Evolutionary conservation across 2,329 filamentous ascomycete species (phyloP).

Genomic region (Monosporascus sp.): DNA sequence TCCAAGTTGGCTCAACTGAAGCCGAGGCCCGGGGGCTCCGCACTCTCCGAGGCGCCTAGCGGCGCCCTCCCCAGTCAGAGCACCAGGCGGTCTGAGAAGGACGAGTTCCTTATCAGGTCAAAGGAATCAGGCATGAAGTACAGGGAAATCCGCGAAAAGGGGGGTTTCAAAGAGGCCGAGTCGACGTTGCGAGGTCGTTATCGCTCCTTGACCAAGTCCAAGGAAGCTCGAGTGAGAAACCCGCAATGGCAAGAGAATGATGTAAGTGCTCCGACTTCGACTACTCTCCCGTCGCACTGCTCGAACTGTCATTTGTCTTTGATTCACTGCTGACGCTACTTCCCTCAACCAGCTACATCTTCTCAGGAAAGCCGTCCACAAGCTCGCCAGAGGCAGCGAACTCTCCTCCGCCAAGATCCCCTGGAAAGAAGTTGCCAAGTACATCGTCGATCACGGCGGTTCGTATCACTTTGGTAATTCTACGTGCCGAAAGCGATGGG

Average conservation of each 20-base stretch:
- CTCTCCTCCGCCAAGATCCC: conserved; percentile 34
- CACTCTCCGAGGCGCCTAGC: not conserved
- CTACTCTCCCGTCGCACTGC: conserved; percentile 1
- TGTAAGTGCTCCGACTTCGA: conserved; percentile 42
- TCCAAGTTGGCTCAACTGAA: conserved; percentile 4
- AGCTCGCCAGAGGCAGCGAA: conserved; percentile 26
- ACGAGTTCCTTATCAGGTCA: conserved; percentile 47
- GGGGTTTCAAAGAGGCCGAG: conserved; percentile 58
- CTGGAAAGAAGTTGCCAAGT: conserved; percentile 53
- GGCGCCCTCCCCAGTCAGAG: not conserved
- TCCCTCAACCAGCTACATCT: conserved; percentile 33
- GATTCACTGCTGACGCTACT: conserved; percentile 1
- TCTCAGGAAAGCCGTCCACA: conserved; percentile 37
- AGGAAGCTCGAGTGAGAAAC: conserved; percentile 56
- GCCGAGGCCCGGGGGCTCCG: conserved; percentile 1
- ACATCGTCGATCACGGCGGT: conserved; percentile 46
- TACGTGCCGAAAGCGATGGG: conserved; percentile 55
- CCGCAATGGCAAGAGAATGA: conserved; percentile 59
- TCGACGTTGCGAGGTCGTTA: conserved; percentile 67
- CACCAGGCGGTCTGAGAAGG: conserved; percentile 29
- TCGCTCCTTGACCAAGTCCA: conserved; percentile 59
- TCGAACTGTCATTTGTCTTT: not conserved
- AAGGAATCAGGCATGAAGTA: conserved; percentile 57
- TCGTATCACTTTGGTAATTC: conserved; percentile 55
- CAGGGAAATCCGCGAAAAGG: conserved; percentile 52